phyloP scores from a whole-genome alignment of 495 filamentous ascomycete species.

The Penicillium waksmanii region DNA sequence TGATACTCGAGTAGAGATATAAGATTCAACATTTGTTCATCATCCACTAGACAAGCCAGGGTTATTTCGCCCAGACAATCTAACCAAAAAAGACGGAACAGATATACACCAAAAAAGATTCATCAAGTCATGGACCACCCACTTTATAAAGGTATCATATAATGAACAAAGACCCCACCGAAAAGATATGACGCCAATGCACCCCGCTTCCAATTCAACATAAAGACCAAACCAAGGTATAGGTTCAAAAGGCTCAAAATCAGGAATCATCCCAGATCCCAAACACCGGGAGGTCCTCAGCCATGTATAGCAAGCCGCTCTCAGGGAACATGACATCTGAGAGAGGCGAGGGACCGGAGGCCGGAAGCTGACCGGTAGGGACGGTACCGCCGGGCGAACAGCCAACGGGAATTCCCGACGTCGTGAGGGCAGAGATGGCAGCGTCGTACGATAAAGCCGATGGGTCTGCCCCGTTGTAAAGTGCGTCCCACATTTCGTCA shows the following conservation, averaged over 20 bases:
- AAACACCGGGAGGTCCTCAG: constrained; percentile 44
- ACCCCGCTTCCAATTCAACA: too few species aligned
- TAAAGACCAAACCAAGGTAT: too few species aligned
- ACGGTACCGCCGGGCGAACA: constrained; percentile 48
- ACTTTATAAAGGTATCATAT: too few species aligned
- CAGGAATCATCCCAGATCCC: constrained; percentile 43
- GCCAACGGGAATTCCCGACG: constrained; percentile 45
- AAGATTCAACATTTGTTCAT: too few species aligned
- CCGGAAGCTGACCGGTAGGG: constrained; percentile 21
- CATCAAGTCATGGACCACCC: too few species aligned
- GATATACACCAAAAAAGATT: too few species aligned
- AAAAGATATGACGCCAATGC: too few species aligned
- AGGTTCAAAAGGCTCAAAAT: neutral
- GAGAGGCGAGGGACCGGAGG: constrained; percentile 37
- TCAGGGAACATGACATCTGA: constrained; percentile 47
- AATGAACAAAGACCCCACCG: too few species aligned
- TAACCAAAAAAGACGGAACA: too few species aligned
- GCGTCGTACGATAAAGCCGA: constrained; percentile 40
- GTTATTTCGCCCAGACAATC: too few species aligned
- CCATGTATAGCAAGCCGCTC: constrained; percentile 46
- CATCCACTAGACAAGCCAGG: too few species aligned
- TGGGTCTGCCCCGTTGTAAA: constrained; percentile 35
- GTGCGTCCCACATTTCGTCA: constrained; percentile 38
- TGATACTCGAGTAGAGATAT: neutral
- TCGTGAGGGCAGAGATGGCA: constrained; percentile 55